Evolutionary conservation across 106 monocot genomes (phyloP).

Genomic region (Acorus calamus): DNA sequence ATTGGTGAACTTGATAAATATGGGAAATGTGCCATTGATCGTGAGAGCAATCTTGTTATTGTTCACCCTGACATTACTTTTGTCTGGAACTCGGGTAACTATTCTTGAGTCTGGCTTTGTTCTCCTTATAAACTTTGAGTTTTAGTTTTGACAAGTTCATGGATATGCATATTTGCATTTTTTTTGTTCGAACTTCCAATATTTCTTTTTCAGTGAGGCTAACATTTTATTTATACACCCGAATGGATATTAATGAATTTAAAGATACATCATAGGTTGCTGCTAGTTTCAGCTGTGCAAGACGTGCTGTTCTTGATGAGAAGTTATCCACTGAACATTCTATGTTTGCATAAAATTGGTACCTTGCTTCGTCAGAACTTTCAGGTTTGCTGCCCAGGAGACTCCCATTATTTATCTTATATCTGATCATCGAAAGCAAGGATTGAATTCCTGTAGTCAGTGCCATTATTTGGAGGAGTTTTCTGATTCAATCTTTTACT

Average conservation of each 20-base stretch:
- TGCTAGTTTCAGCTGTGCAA: conserved; percentile 84
- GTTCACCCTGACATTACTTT: conserved; percentile 78
- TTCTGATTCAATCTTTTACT: background rate
- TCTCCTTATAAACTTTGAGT: too few species aligned
- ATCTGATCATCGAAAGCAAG: background rate
- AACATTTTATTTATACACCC: too few species aligned
- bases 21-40: conserved; percentile 66
- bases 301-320: conserved; percentile 90
- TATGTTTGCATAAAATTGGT: conserved; percentile 58
- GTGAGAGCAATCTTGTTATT: conserved; percentile 52
- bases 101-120: too few species aligned
- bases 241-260: conserved; percentile 10
- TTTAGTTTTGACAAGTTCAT: too few species aligned
- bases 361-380: conserved; percentile 97
- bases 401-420: background rate
- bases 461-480: background rate
- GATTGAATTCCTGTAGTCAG: background rate
- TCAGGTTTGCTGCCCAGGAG: conserved; percentile 46
- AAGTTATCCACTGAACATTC: conserved; percentile 69
- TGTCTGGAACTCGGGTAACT: conserved; percentile 87
- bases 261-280: conserved; percentile 69
- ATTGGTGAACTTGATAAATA: conserved; percentile 76
- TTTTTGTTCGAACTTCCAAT: too few species aligned
- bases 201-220: too few species aligned
- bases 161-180: too few species aligned